Evolutionary conservation across 495 filamentous ascomycete genomes (phyloP), one percentile per base, ranked within the genome.

Genomic region (Lichenothelia convexa): DNA sequence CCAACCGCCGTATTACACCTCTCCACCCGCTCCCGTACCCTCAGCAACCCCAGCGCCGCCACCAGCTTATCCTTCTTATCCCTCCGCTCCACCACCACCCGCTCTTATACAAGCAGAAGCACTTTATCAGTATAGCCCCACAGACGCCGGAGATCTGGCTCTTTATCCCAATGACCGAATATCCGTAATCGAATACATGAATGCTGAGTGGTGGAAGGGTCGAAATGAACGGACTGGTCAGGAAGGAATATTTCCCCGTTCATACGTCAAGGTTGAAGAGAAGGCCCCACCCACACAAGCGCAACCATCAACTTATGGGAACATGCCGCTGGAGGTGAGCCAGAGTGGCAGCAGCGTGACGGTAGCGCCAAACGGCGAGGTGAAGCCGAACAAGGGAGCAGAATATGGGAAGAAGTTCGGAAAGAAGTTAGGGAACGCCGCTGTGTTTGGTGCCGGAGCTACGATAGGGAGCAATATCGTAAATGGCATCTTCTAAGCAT

Each of bases 171-270:
- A 83, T 47, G 85, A 93, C 57, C 64, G 67, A 17, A 63, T 97
- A 44, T 66, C 71, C 33, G 77, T 97, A 18, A 63, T 70, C 32
- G 80, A 93, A 53, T 82, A 93, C 58, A 83, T 91, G 73, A 95
- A 94, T 46, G 73, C 71, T 15, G 89, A 97, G 49, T 97, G 89
- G 91, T 93, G 84, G 84, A 74, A 80, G 60, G 89, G 89, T 36
- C 71, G 70, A 18, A 84, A 89, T 53, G 59, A 71, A 44, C 73
- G 80, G 9, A 92, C 81, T 12, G 78, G 75, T 21, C 54, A 68
- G 43, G 79, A 87, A 56, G 89, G 89, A 37, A 84, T 94, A 46
- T 94, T 97, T 65, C 87, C 89, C 16, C 66, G 73, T 31, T 77
- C 64, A 50, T 94, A 93, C 43, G 87, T 97, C n/a, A 69, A 70